These are phyloP conservation scores for Salpingoeca rosetta DNA, from an alignment of 78 protist genomes.

Conservation along the genomic window DNA sequence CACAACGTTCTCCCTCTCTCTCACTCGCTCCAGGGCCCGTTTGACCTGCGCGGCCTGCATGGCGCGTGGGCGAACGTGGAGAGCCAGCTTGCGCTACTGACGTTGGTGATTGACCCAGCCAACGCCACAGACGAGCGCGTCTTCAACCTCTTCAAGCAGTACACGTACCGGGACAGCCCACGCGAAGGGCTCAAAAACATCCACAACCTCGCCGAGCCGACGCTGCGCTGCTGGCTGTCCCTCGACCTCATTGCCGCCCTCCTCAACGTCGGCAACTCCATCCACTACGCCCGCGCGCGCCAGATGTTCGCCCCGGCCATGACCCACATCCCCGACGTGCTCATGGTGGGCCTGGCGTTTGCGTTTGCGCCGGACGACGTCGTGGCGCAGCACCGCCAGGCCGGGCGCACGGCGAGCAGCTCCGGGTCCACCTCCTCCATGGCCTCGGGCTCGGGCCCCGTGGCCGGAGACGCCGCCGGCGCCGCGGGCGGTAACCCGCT, in stretches of 20 bases:
- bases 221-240: neutral
- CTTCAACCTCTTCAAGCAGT: neutral
- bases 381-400: no score
- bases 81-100: neutral
- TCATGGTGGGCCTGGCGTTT: neutral
- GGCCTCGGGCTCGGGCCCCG: no score
- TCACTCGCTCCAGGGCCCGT: no score
- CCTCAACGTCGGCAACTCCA: neutral
- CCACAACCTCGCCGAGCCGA: neutral
- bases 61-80: no score
- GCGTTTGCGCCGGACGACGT: no score
- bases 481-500: neutral
- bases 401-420: no score
- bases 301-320: neutral
- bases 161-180: neutral
- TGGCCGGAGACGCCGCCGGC: neutral
- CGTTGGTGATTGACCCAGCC: neutral
- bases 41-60: no score
- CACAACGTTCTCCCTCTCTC: no score
- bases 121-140: neutral
- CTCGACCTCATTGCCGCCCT: neutral
- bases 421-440: no score
- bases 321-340: neutral
- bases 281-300: neutral
- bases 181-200: neutral